Evolutionary conservation across 257 asterid genomes (phyloP).

Genomic region (Scutellaria galericulata): DNA sequence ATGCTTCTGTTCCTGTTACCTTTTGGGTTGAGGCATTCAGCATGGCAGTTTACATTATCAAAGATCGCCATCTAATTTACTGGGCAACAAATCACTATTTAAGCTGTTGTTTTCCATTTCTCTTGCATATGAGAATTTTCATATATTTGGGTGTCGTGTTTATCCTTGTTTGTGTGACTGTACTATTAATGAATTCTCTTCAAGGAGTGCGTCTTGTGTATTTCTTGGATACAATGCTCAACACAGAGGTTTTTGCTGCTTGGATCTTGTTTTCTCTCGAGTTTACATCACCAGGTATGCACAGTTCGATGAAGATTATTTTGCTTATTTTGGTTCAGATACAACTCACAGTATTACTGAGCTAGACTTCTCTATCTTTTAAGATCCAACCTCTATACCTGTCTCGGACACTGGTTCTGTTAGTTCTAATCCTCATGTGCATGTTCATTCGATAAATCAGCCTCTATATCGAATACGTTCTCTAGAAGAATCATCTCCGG

Average conservation of each 20-base stretch:
- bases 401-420: too few species aligned
- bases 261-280: not conserved
- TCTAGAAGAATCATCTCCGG: too few species aligned
- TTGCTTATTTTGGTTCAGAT: too few species aligned
- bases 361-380: too few species aligned
- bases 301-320: too few species aligned
- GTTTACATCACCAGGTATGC: too few species aligned
- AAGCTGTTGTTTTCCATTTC: not conserved
- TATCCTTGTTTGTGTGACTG: not conserved
- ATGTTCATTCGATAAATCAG: too few species aligned
- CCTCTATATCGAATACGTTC: too few species aligned
- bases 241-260: not conserved
- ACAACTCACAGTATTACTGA: too few species aligned
- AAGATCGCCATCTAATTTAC: not conserved
- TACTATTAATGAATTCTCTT: not conserved
- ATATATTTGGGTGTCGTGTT: not conserved
- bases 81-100: not conserved
- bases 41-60: not conserved
- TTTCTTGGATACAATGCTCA: not conserved
- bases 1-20: not conserved
- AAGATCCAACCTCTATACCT: too few species aligned
- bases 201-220: not conserved
- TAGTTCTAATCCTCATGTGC: too few species aligned
- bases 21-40: constrained; percentile 5
- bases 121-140: not conserved